Evolutionary conservation across 306 rosid species (phyloP), one percentile per base, ranked within the genome.

Genomic region (Castanea mollissima): DNA sequence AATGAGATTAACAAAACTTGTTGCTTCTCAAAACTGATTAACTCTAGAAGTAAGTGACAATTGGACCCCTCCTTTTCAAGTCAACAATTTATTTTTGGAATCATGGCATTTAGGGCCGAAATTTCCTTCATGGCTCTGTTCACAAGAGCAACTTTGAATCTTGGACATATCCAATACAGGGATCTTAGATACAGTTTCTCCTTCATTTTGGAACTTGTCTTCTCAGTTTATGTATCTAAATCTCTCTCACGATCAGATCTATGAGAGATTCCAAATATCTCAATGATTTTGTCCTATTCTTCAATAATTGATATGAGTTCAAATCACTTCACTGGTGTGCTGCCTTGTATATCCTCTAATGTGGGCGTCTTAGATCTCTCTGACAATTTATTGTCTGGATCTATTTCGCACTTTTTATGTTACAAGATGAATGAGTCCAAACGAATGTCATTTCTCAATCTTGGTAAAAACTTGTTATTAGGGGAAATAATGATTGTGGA

Each of bases 61-160:
- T 14, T 84, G 87, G 84, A 6, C 0, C 6, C 81, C 81, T 35
- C 46, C 2, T 21, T 73, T 80, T 21, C 49, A 57, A 0, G 3
- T 76, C 3, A 0, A 0, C 0, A 0, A 0, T 0, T 49, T 79
- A 38, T 0, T 1, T 2, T 44, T 84, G 74, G 6, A 2, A 4
- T 56, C 44, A 0, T 84, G 78, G 73, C 14, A 41, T 2, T 59
- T 80, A 13, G 77, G 82, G 54, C 72, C 65, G 0, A 29, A 5
- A 6, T 80, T 80, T 80, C 82, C 79, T 27, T 55, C 68, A 21
- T 80, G 82, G 87, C 60, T 80, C 35, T 35, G 12, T 0, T 77
- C 82, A 27, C 79, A 69, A 55, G 29, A 27, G 20, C 1, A 62
- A 2, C 72, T 83, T 54, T 0, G 0, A 0, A 2, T 6, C 49